Evolutionary conservation across 1,139 yeast genomes (phyloP).

Genomic region (Candida sp.): DNA sequence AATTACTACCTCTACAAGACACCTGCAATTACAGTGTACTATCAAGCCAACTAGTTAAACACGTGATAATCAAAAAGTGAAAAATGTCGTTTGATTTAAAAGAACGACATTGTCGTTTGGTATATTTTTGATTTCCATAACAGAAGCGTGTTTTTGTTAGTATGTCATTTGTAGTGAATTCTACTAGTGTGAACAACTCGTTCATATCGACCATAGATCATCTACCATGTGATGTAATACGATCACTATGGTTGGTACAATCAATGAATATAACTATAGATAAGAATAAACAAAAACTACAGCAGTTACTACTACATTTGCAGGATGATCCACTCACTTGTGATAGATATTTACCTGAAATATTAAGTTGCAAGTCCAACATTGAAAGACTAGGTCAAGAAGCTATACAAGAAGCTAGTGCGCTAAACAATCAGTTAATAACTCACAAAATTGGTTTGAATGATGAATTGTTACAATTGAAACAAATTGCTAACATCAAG

Average conservation of each 20-base stretch:
- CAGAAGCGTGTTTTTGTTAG: too few species aligned
- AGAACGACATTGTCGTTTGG: not conserved
- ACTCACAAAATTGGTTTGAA: constrained; percentile 26
- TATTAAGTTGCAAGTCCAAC: constrained; percentile 7
- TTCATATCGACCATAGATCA: constrained; percentile 46
- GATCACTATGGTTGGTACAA: constrained; percentile 46
- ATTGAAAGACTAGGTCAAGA: constrained; percentile 17
- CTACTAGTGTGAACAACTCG: constrained; percentile 30
- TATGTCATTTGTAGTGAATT: constrained; percentile 9
- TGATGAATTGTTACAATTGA: constrained; percentile 30
- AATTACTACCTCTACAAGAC: too few species aligned
- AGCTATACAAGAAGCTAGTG: constrained; percentile 30
- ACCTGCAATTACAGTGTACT: too few species aligned
- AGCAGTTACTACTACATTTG: constrained; percentile 12
- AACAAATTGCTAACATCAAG: constrained; percentile 13
- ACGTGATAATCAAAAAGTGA: too few species aligned
- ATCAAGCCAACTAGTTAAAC: too few species aligned
- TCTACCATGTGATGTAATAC: constrained; percentile 42
- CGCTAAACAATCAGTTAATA: constrained; percentile 31
- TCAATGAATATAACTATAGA: constrained; percentile 30
- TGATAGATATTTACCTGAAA: constrained; percentile 1
- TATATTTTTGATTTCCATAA: too few species aligned
- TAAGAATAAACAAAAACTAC: constrained; percentile 16
- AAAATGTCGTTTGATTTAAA: not conserved
- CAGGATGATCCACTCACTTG: constrained; percentile 4